These are phyloP conservation scores for Cladorrhinum samala DNA, from an alignment of 495 filamentous ascomycete genomes.

Conservation along the genomic window DNA sequence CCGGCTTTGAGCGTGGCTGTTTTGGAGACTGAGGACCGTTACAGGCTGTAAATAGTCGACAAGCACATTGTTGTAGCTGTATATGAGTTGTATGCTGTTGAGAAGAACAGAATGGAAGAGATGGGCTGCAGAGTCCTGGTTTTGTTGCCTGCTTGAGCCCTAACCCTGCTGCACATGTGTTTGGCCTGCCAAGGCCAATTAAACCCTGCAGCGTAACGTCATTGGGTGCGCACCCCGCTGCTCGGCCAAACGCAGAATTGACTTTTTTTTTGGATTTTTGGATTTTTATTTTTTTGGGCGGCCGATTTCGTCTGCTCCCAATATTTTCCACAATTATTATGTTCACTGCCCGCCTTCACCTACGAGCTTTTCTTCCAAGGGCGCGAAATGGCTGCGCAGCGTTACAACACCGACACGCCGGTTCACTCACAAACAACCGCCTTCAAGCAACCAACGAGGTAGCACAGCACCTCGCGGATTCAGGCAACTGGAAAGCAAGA, in stretches of 20 bases:
- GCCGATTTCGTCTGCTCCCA: background rate
- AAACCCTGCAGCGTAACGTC: background rate
- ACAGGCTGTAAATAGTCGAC: background rate
- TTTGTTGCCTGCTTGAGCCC: background rate
- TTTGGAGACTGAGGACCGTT: slow-evolving; percentile 27
- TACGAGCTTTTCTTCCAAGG: background rate
- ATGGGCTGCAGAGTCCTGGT: background rate
- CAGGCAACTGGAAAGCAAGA: no score
- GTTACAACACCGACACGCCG: background rate
- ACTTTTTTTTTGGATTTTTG: background rate
- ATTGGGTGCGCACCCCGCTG: background rate
- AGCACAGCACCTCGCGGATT: no score
- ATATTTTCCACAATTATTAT: no score
- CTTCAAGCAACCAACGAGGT: no score
- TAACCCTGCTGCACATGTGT: background rate
- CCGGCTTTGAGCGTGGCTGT: slow-evolving; percentile 49
- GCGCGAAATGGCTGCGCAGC: background rate
- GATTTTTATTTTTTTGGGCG: background rate
- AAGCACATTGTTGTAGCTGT: background rate
- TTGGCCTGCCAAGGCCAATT: background rate
- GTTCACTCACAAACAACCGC: no score
- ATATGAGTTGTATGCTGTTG: background rate
- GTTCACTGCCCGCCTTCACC: background rate
- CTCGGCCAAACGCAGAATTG: background rate
- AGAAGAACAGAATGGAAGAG: background rate